A percentile compares a stretch with the other conserved stretches of the same genome.
Evolutionary conservation across 2,329 filamentous ascomycete genomes (phyloP).

Genomic region (Nigrospora sphaerica): DNA sequence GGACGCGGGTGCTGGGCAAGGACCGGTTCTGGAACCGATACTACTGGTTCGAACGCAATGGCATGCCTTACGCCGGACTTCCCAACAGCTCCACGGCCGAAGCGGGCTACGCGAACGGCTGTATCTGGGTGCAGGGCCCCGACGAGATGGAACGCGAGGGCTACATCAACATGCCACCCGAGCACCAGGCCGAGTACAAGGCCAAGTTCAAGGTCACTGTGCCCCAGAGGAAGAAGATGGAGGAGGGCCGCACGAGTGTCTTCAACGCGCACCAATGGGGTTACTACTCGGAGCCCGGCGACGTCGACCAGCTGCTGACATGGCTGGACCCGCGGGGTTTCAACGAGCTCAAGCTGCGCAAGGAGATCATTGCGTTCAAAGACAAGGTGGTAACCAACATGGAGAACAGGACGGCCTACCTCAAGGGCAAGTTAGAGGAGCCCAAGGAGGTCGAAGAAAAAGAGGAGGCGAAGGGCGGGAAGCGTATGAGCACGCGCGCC

Average conservation of each 20-base stretch:
- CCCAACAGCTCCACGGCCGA: constrained; percentile 81
- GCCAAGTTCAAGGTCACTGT: constrained; percentile 75
- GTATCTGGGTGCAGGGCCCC: constrained; percentile 93
- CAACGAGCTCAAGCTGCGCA: constrained; percentile 80
- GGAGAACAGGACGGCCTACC: constrained; percentile 69
- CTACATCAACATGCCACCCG: constrained; percentile 70
- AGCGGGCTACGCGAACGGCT: constrained; percentile 87
- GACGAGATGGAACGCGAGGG: constrained; percentile 81
- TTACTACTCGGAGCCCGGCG: constrained; percentile 75
- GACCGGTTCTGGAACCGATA: constrained; percentile 98
- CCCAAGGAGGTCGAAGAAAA: constrained; percentile 28
- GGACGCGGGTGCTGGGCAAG: constrained; percentile 82
- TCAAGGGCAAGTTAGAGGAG: constrained; percentile 33
- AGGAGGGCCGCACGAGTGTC: constrained; percentile 79
- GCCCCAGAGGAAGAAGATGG: constrained; percentile 72
- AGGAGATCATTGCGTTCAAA: constrained; percentile 61
- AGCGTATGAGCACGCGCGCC: constrained; percentile 39
- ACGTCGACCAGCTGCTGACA: constrained; percentile 69
- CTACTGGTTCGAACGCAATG: constrained; percentile 98
- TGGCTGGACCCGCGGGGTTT: constrained; percentile 86
- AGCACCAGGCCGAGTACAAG: constrained; percentile 69
- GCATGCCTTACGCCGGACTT: constrained; percentile 89
- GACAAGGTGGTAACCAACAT: constrained; percentile 48
- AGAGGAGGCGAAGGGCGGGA: constrained; percentile 21
- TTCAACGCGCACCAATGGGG: constrained; percentile 79